Percentiles rank a stretch among this genome's conserved stretches.
phyloP scores from a whole-genome alignment of 306 rosid genomes.

The Prunus fruticosa region DNA sequence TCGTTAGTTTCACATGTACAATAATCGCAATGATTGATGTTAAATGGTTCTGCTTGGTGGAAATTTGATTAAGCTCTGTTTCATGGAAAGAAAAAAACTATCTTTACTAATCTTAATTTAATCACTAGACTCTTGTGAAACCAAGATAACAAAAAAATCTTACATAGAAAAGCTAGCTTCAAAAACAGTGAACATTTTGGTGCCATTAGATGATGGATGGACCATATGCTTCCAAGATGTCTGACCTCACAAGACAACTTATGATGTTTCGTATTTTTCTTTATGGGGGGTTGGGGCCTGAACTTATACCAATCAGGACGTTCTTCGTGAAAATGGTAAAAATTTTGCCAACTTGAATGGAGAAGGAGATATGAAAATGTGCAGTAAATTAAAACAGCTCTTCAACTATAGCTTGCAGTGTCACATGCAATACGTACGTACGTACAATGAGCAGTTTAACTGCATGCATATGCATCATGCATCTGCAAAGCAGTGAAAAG shows the following conservation, averaged over 20 bases:
- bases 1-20: too few species aligned
- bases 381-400: not conserved
- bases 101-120: too few species aligned
- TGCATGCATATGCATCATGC: not conserved
- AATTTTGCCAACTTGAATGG: not conserved
- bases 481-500: too few species aligned
- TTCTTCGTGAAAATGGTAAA: not conserved
- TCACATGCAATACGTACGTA: not conserved
- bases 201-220: not conserved
- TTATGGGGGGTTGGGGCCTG: not conserved
- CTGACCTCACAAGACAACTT: not conserved
- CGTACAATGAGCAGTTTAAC: not conserved
- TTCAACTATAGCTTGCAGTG: not conserved
- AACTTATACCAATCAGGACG: not conserved
- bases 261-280: not conserved
- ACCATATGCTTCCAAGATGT: not conserved
- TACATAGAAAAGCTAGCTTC: not conserved
- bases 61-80: too few species aligned
- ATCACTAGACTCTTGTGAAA: too few species aligned
- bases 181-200: not conserved
- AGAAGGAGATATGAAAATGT: not conserved
- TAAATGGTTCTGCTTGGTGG: too few species aligned
- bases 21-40: too few species aligned
- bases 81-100: too few species aligned
- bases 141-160: too few species aligned